phyloP scores from a whole-genome alignment of 768 basidiomycete genomes.

The Suillus cothurnatus region DNA sequence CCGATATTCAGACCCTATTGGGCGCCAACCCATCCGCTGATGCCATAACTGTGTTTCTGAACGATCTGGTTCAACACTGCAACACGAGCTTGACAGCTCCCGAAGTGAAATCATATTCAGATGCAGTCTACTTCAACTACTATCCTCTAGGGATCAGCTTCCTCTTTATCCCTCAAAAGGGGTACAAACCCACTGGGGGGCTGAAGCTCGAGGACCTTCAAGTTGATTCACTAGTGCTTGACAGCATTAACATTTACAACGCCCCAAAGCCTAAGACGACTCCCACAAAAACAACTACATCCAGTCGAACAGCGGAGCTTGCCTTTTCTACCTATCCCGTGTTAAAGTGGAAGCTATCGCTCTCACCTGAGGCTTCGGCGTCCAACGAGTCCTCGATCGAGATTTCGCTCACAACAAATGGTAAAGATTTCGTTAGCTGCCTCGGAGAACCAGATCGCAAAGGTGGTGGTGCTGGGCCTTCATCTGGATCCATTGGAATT shows the following conservation, averaged over 20 bases:
- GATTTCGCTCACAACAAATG: slow-evolving; percentile 56
- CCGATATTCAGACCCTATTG: slow-evolving; percentile 42
- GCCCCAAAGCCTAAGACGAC: slow-evolving; percentile 36
- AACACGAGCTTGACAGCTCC: slow-evolving; percentile 36
- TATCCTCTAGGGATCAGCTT: slow-evolving; percentile 78
- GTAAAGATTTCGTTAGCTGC: slow-evolving; percentile 72
- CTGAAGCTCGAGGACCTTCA: slow-evolving; percentile 47
- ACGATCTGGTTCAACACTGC: slow-evolving; percentile 24
- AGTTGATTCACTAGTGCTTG: slow-evolving; percentile 55
- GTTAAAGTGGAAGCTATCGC: slow-evolving; percentile 51
- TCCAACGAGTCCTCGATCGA: slow-evolving; percentile 37
- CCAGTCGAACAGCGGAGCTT: slow-evolving; percentile 48
- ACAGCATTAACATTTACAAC: slow-evolving; percentile 87
- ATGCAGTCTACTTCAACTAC: slow-evolving; percentile 89
- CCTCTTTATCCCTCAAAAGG: slow-evolving; percentile 66
- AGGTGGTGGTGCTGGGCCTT: slow-evolving; percentile 86
- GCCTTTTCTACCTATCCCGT: slow-evolving; percentile 60
- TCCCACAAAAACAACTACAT: slow-evolving; percentile 34
- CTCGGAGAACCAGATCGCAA: slow-evolving; percentile 90
- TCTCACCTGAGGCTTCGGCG: slow-evolving; percentile 27
- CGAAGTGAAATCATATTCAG: slow-evolving; percentile 77
- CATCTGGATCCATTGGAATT: slow-evolving; percentile 82
- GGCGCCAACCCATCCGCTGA: slow-evolving; percentile 54
- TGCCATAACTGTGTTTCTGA: slow-evolving; percentile 45
- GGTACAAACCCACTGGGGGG: slow-evolving; percentile 58